Conservation (phyloP, 202 grass and related monocot species). For the Carex arenaria region DNA sequence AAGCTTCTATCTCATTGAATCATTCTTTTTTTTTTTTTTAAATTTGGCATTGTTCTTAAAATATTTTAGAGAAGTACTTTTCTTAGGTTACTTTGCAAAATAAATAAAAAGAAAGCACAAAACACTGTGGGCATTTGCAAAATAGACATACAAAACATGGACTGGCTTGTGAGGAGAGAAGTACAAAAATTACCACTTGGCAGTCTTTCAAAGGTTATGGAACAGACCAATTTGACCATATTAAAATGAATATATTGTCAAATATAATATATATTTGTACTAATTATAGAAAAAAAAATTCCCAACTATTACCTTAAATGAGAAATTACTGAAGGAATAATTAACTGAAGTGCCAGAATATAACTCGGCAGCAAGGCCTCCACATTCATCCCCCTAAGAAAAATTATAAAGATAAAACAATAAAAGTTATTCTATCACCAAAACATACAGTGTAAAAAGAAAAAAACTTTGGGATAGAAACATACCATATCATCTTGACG, state of each 20-base stretch:
- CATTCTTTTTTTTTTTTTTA: too few relatives aligned
- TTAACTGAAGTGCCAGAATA: conserved; percentile 73
- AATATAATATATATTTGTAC: conserved; percentile 4
- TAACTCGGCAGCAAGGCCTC: conserved; percentile 72
- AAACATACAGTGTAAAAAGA: not conserved
- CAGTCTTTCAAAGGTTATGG: not conserved
- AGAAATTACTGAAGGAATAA: conserved; percentile 99
- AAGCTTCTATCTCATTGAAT: not conserved
- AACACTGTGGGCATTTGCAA: not conserved
- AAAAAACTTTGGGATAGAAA: not conserved
- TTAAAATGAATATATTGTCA: not conserved
- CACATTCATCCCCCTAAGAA: conserved; percentile 67
- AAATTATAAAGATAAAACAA: conserved; percentile 27
- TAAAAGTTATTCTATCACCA: not conserved
- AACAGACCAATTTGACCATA: not conserved
- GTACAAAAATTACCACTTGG: not conserved
- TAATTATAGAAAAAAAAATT: too few relatives aligned
- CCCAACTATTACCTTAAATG: conserved; percentile 80
- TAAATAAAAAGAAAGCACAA: not conserved
- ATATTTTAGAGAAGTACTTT: conserved; percentile 18
- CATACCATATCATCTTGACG: conserved; percentile 88
- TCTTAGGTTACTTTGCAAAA: not conserved
- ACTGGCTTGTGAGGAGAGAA: not conserved
- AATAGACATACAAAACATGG: not conserved
- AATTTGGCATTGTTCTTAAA: not conserved